Evolutionary conservation across 192 early-diverging fungal genomes (phyloP), one percentile per base, ranked within the genome.

Genomic region (Coemansia sp.): DNA sequence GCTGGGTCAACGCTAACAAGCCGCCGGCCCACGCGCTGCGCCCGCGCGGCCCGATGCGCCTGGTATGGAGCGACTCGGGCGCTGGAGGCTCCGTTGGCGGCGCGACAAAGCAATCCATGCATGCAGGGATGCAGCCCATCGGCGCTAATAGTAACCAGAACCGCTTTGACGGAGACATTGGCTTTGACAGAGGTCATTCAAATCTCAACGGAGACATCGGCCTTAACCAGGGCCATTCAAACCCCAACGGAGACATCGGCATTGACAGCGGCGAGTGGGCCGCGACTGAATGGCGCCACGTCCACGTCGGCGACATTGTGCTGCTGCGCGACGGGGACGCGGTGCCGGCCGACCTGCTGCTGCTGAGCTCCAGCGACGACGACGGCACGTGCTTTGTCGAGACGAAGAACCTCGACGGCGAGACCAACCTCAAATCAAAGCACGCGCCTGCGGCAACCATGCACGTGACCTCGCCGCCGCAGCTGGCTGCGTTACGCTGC

Each of bases 351-450:
- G 97, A 99, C 77, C 64, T 98, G 24, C 73, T 97, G 18, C 84
- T 97, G 67, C 81, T 99, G 6, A 82, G 86, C 6, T 87, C 93
- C 12, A 91, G 89, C 22, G 97, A 94, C 48, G 76, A 84, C 4
- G 92, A 94, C 58, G 86, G 87, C 43, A 66, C 90, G 0, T 95
- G 92, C 56, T 97, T 91, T 71, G 84, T 96, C n/a, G 97, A 99
- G 73, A 99, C 97, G 0, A 96, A 99, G 62, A 95, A 97, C 64
- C 83, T 99, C 33, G 97, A 99, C 58, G 97, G 97, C 56, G 97
- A 99, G 67, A 99, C 97, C 7, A 99, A 97, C 63, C 81, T 99
- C 29, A 99, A 99, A 75, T 85, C 92, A 25, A 88, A 92, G 44
- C 81, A 87, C 42, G 84, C 87, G 3, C 48, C 89, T 50, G 62